Evolutionary conservation across 1,284 basidiomycete genomes (phyloP), one percentile per base, ranked within the genome.

Genomic region (Macrocystidia cucumis): DNA sequence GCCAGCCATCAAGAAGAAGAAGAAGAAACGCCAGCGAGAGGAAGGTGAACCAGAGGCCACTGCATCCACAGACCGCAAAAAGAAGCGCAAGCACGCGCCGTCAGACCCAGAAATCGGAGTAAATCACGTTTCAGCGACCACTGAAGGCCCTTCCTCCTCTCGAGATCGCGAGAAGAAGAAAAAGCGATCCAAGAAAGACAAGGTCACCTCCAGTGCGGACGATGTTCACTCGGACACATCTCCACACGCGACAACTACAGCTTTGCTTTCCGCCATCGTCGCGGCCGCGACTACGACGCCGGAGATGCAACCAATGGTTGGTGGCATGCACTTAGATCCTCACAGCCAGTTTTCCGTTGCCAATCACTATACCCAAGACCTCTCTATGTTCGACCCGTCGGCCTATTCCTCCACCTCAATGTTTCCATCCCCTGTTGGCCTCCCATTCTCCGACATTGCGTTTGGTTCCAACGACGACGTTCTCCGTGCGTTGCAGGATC

Each of bases 381-480:
- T 35, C 38, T 48, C 34, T 25, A 48, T 26, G 29, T n/a, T n/a
- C n/a, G n/a, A 38, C 39, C 29, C 47, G 46, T 31, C 47, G 47
- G 21, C 55, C 58, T 4, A 52, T 52, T 26, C 57, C 52, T 9
- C 39, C 55, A 17, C 45, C 40, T 23, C 45, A 23, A 47, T 57
- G 9, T 54, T 51, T 38, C 50, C 57, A 11, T 44, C 53, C 11
- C 45, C 42, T 37, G 42, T 43, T 38, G 51, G 34, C 43, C 41
- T 44, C 38, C 44, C 62, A 7, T 51, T 65, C 32, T 53, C 65
- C 23, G 72, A 78, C 32, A 58, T 78, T 13, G 55, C 64, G 13
- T 69, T 71, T 40, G 63, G 65, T 5, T 77, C 78, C n/a, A 80
- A 74, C 48, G 84, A 87, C 38, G 79, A 85, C 35, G 68, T 87